phyloP scores from a whole-genome alignment of 176 grass and related monocot genomes.

The Zoysia pacifica region DNA sequence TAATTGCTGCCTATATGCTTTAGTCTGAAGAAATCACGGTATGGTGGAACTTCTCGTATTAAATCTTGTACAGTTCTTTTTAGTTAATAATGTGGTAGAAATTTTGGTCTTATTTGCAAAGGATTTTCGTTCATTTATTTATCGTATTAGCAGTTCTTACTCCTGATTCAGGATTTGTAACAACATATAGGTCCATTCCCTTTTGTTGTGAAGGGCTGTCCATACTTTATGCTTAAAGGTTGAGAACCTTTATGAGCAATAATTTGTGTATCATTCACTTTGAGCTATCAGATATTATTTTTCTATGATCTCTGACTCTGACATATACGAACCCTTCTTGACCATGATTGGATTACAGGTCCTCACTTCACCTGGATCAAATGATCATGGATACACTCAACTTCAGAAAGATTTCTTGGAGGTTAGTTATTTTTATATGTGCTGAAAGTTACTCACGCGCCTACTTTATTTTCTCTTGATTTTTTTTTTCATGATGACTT shows the following conservation, averaged over 20 bases:
- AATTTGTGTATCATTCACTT: conserved; percentile 12
- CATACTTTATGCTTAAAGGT: conserved; percentile 25
- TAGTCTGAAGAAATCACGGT: conserved; percentile 12
- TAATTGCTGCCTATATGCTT: conserved; percentile 24
- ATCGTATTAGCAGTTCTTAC: neutral
- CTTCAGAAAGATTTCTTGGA: conserved; percentile 85
- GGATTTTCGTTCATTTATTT: conserved; percentile 22
- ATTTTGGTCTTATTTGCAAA: conserved; percentile 10
- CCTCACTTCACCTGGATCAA: conserved; percentile 56
- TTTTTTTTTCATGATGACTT: neutral
- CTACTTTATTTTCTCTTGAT: conserved; percentile 12
- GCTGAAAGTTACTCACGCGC: conserved; percentile 27
- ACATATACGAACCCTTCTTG: conserved; percentile 23
- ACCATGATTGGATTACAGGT: conserved; percentile 49
- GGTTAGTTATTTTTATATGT: conserved; percentile 48
- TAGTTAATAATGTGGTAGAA: conserved; percentile 17
- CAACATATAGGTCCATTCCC: conserved; percentile 3
- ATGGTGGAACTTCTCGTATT: neutral
- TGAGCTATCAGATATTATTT: conserved; percentile 2
- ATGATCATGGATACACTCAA: conserved; percentile 69
- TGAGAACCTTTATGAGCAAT: neutral
- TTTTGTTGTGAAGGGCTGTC: neutral
- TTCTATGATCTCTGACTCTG: neutral
- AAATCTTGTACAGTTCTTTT: neutral
- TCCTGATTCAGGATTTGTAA: conserved; percentile 13